phyloP scores from a whole-genome alignment of 306 rosid genomes.

The Mimosa pudica region DNA sequence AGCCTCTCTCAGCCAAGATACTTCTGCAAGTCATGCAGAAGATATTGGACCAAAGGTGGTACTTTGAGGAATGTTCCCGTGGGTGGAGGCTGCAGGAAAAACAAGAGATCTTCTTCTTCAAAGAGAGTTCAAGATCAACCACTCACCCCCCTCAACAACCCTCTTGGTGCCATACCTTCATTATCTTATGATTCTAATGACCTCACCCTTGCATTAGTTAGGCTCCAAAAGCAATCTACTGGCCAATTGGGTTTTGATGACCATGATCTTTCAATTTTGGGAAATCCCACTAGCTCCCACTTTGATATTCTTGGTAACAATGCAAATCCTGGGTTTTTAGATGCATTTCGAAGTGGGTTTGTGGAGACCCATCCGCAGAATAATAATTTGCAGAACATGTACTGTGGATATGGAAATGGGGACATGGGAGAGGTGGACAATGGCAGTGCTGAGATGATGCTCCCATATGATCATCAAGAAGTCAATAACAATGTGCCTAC shows the following conservation, averaged over 20 bases:
- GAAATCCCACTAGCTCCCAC: conserved; percentile 27
- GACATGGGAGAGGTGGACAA: conserved; percentile 57
- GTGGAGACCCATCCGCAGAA: conserved; percentile 40
- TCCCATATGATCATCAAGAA: conserved; percentile 47
- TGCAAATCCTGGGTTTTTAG: conserved; percentile 47
- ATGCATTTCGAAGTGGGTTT: conserved; percentile 51
- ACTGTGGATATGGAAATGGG: conserved; percentile 61
- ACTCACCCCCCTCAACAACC: conserved; percentile 47
- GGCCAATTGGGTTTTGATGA: conserved; percentile 51
- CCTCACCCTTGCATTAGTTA: conserved; percentile 58
- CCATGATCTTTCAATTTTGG: conserved; percentile 41
- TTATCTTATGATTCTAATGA: conserved; percentile 54
- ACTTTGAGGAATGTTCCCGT: conserved; percentile 75
- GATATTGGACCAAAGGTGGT: conserved; percentile 82
- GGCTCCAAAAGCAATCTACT: conserved; percentile 56
- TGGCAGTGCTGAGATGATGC: conserved; percentile 44
- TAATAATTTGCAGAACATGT: conserved; percentile 45
- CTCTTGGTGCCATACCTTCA: conserved; percentile 32
- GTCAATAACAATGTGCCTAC: conserved; percentile 46
- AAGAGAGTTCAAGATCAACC: conserved; percentile 53
- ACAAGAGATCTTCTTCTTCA: conserved; percentile 57
- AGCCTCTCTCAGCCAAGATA: conserved; percentile 73
- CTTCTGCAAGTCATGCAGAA: conserved; percentile 74
- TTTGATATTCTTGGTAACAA: conserved; percentile 40
- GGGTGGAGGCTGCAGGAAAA: conserved; percentile 78